Evolutionary conservation across 345 rosid species (phyloP).

Genomic region (Ceriops tagal): DNA sequence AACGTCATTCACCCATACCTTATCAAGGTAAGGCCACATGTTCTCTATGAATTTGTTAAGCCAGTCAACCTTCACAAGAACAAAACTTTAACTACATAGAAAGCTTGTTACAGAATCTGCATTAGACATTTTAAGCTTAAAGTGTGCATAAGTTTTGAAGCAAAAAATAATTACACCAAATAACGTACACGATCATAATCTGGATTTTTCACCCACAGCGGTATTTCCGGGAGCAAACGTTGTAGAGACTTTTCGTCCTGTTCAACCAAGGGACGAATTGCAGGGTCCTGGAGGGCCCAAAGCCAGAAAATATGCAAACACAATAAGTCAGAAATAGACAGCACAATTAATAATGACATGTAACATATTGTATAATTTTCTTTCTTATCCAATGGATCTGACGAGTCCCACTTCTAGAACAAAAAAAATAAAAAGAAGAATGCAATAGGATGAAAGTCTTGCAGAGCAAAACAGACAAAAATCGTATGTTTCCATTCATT

Average conservation of each 20-base stretch:
- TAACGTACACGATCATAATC: conserved; percentile 37
- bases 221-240: conserved; percentile 28
- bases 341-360: not conserved
- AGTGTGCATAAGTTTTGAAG: conserved; percentile 1
- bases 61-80: conserved; percentile 24
- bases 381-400: not conserved
- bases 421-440: too few species aligned
- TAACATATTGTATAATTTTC: not conserved
- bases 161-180: conserved; percentile 3
- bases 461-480: too few species aligned
- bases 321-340: not conserved
- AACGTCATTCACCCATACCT: conserved; percentile 12
- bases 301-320: not conserved
- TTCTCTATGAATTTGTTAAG: conserved; percentile 24
- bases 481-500: too few species aligned
- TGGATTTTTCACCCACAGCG: conserved; percentile 36
- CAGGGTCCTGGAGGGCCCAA: conserved; percentile 25
- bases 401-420: too few species aligned
- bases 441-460: too few species aligned
- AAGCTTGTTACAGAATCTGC: conserved; percentile 10
- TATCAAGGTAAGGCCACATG: conserved; percentile 36
- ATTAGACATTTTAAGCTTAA: conserved; percentile 1
- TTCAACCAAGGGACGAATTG: conserved; percentile 30
- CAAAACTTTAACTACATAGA: conserved; percentile 8
- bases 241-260: conserved; percentile 27